Evolutionary conservation across 1,139 yeast species (phyloP).

Genomic region (Pneumocystis murina): DNA sequence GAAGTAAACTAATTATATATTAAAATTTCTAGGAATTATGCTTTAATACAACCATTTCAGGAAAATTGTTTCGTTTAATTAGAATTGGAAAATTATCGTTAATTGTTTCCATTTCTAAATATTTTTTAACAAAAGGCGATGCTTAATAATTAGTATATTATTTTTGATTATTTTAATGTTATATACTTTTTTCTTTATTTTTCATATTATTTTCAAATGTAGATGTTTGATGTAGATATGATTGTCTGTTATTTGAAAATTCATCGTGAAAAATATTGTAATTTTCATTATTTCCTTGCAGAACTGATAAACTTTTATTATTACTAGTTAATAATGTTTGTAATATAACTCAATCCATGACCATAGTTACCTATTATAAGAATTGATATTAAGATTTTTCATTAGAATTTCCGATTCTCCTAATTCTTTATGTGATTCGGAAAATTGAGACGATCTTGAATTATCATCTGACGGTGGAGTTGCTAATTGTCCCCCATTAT

Average conservation of each 20-base stretch:
- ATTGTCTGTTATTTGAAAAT: neutral
- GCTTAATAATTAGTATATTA: neutral
- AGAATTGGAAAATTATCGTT: constrained; percentile 31
- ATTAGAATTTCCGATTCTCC: neutral
- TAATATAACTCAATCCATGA: neutral
- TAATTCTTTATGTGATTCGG: neutral
- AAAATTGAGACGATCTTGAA: neutral
- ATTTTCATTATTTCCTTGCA: neutral
- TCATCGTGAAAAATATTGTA: neutral
- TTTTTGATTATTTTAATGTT: neutral
- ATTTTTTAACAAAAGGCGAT: neutral
- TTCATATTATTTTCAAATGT: neutral
- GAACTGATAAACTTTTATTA: neutral
- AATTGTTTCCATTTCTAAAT: constrained; percentile 24
- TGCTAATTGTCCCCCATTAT: neutral
- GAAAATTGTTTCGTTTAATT: constrained; percentile 22
- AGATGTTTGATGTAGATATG: neutral
- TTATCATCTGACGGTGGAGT: neutral
- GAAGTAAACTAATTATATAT: neutral
- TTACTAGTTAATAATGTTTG: neutral
- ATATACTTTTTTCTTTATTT: neutral
- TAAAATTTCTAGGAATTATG: neutral
- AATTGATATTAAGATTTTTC: neutral
- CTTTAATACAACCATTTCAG: neutral
- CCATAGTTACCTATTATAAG: neutral